phyloP scores from a whole-genome alignment of 352 stramenopile species.

The Globisporangium okanoganense region DNA sequence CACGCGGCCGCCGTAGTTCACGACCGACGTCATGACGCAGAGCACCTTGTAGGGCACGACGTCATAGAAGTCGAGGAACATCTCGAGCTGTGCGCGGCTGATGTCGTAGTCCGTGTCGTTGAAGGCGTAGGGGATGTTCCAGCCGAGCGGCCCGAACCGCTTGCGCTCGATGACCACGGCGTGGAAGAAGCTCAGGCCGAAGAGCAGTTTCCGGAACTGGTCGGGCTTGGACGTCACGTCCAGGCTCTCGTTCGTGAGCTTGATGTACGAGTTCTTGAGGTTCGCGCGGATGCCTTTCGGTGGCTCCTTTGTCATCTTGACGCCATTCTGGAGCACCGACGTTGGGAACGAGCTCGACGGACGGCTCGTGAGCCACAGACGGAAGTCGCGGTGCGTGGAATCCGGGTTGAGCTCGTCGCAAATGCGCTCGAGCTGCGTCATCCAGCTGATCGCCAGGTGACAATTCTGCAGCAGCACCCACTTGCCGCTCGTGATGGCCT shows the following conservation, averaged over 20 bases:
- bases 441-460: slow-evolving; percentile 92
- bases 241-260: slow-evolving; percentile 77
- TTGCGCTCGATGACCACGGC: slow-evolving; percentile 80
- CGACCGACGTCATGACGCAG: slow-evolving; percentile 84
- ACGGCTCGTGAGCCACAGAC: slow-evolving; percentile 89
- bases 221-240: slow-evolving; percentile 18
- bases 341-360: slow-evolving; percentile 69
- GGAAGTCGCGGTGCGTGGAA: slow-evolving; percentile 89
- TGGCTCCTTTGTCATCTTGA: slow-evolving; percentile 95
- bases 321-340: slow-evolving; percentile 88
- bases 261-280: slow-evolving; percentile 88
- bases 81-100: slow-evolving; percentile 80
- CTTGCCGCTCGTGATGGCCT: slow-evolving; percentile 83
- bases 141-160: slow-evolving; percentile 84
- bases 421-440: slow-evolving; percentile 89
- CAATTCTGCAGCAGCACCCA: slow-evolving; percentile 93
- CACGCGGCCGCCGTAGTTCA: slow-evolving; percentile 92
- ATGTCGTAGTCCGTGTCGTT: slow-evolving; percentile 82
- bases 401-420: slow-evolving; percentile 87
- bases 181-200: slow-evolving; percentile 41
- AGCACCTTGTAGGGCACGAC: slow-evolving; percentile 85
- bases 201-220: slow-evolving; percentile 71
- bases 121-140: slow-evolving; percentile 92
- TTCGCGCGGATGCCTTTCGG: slow-evolving; percentile 89
- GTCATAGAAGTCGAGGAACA: slow-evolving; percentile 90